Evolutionary conservation across 1,139 yeast species (phyloP), one percentile per base, ranked within the genome.

Genomic region (Geotrichum citri-aurantii): DNA sequence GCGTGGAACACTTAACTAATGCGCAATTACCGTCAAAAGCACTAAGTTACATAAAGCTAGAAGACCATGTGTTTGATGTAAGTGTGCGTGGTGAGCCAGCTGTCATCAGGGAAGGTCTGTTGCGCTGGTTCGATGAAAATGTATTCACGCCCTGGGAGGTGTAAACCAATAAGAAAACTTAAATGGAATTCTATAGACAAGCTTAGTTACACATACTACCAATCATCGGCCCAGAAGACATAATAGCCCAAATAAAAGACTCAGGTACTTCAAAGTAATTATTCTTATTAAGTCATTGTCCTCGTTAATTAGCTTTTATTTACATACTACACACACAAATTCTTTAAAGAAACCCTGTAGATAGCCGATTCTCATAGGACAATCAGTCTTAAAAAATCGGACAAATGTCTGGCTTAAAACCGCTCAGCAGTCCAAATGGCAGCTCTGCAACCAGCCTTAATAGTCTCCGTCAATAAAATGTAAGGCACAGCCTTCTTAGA

Each of bases 401-500:
- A 21, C 12, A 31, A 12, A 26, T 5, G 31, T 10, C 26, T 6
- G 17, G 17, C 26, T 68, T 68, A 90, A 4, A 89, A 74, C 63
- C 96, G 79, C 72, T 92, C 97, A 14, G 98, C 98, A 1, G 92
- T 79, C 86, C 88, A 86, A 57, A 93, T 90, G n/a, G 99, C 97
- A 12, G 82, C 86, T 67, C 81, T 81, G 69, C 97, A 92, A 3
- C 92, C 84, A 58, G 80, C 72, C 71, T 91, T 93, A 65, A 95
- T 91, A 10, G 86, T 84, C 70, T 92, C 98, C 0, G 98, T 93
- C 58, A 93, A 77, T 48, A 92, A 71, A 77, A 86, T 80, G 73
- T 95, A 93, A 1, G 99, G 99, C 54, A 89, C 89, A 1, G 99
- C 99, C 66, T 85, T 83, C 65, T 91, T 88, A 0, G 99, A 93